These are phyloP conservation scores for Heterobasidion irregulare DNA, from an alignment of 1,284 basidiomycete genomes.

Conservation along the genomic window DNA sequence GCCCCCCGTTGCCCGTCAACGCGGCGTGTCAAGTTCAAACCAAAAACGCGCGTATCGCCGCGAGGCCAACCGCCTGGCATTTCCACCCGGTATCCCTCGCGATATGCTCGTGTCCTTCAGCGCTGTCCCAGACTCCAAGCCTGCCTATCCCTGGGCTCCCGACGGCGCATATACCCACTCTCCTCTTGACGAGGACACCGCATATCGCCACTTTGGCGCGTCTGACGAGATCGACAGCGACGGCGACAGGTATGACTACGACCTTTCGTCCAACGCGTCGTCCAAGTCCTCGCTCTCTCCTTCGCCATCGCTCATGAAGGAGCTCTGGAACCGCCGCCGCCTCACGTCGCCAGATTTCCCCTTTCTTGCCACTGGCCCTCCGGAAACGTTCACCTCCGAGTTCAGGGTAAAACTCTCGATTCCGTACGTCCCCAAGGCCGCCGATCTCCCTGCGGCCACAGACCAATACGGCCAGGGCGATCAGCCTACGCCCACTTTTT, in stretches of 20 bases:
- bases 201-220: neutral
- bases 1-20: no score
- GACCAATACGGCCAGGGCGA: no score
- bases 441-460: neutral
- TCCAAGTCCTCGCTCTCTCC: neutral
- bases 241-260: neutral
- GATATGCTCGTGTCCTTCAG: neutral
- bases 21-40: no score
- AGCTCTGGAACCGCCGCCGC: neutral
- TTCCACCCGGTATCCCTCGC: neutral
- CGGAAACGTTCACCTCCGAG: neutral
- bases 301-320: neutral
- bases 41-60: neutral
- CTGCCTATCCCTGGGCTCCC: neutral
- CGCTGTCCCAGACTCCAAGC: neutral
- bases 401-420: neutral
- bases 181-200: neutral
- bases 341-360: neutral
- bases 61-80: neutral
- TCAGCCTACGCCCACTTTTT: no score
- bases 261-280: neutral
- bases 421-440: neutral
- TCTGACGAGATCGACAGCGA: neutral
- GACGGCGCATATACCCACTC: neutral
- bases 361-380: neutral